Percentiles rank a stretch among this genome's conserved stretches.
These are phyloP conservation scores for Metarhizium humberi DNA, from an alignment of 2,329 filamentous ascomycete genomes.

Conservation along the genomic window DNA sequence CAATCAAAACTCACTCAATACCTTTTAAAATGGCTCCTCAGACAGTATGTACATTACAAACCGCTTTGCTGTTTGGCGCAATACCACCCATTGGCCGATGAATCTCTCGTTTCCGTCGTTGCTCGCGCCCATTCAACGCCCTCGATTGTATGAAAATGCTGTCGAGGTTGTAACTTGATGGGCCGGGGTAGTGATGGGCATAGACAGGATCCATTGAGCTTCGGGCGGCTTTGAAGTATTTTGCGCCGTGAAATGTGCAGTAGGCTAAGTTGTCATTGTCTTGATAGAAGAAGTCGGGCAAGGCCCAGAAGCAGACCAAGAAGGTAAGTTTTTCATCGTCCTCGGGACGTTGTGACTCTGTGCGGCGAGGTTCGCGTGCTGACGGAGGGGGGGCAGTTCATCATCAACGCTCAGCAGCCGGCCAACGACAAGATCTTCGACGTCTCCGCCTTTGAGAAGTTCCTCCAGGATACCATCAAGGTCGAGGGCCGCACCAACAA, in stretches of 20 bases:
- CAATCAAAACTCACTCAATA: conserved; percentile 15
- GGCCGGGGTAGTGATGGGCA: no score
- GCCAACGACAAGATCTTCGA: conserved; percentile 99
- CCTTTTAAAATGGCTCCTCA: conserved; percentile 67
- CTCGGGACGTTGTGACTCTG: not conserved
- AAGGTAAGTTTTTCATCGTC: conserved; percentile 47
- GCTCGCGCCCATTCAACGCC: not conserved
- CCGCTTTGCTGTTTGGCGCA: conserved; percentile 82
- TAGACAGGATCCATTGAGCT: no score
- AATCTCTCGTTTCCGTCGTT: not conserved
- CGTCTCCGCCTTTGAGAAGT: conserved; percentile 97
- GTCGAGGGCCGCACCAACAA: conserved; percentile 97
- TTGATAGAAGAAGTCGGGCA: conserved; percentile 53
- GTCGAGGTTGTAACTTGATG: no score
- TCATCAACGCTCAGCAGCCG: conserved; percentile 98
- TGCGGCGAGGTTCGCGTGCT: not conserved
- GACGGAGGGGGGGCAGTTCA: conserved; percentile 54
- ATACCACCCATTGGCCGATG: not conserved
- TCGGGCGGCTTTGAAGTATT: not conserved
- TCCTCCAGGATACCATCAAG: conserved; percentile 99
- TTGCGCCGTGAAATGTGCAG: conserved; percentile 50
- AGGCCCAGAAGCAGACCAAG: conserved; percentile 75
- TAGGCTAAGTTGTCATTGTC: conserved; percentile 75
- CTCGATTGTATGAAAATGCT: not conserved
- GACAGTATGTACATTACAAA: conserved; percentile 72